Evolutionary conservation across 768 basidiomycete species (phyloP).

Genomic region (Lactarius akahatsu): DNA sequence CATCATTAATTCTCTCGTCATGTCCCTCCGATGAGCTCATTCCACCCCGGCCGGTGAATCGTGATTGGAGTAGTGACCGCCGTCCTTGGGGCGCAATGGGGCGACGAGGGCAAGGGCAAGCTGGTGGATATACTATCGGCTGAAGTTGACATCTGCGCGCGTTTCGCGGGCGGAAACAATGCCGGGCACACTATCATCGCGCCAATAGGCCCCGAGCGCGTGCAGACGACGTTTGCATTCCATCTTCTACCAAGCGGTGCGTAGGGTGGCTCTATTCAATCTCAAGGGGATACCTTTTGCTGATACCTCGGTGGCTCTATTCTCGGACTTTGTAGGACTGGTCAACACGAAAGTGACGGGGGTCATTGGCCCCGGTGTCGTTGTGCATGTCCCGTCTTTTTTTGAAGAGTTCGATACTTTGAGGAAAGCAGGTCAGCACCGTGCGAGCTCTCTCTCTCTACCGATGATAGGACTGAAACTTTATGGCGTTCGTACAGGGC

Average conservation of each 20-base stretch:
- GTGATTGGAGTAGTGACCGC: slow-evolving; percentile 51
- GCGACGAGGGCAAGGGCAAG: slow-evolving; percentile 93
- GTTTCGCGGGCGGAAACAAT: slow-evolving; percentile 98
- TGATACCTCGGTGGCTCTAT: neutral
- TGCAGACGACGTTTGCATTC: slow-evolving; percentile 88
- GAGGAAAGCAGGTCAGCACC: slow-evolving; percentile 69
- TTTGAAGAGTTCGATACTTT: slow-evolving; percentile 90
- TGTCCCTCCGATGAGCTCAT: slow-evolving; percentile 1
- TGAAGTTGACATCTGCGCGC: slow-evolving; percentile 86
- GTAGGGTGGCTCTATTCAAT: slow-evolving; percentile 28
- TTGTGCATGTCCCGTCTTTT: slow-evolving; percentile 93
- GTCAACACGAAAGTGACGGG: slow-evolving; percentile 84
- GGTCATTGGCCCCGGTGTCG: slow-evolving; percentile 93
- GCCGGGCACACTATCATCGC: slow-evolving; percentile 98
- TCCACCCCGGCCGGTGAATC: neutral
- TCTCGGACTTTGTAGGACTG: slow-evolving; percentile 51
- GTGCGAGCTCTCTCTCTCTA: neutral
- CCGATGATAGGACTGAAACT: neutral
- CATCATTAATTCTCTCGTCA: neutral
- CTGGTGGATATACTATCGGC: slow-evolving; percentile 95
- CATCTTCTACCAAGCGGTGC: slow-evolving; percentile 91
- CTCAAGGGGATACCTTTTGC: neutral
- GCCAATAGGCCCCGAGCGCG: slow-evolving; percentile 61
- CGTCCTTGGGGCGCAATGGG: slow-evolving; percentile 89
- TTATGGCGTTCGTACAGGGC: slow-evolving; percentile 49